Evolutionary conservation across 305 asterid genomes (phyloP), one percentile per base, ranked within the genome.

Genomic region (Solanum hybrid): DNA sequence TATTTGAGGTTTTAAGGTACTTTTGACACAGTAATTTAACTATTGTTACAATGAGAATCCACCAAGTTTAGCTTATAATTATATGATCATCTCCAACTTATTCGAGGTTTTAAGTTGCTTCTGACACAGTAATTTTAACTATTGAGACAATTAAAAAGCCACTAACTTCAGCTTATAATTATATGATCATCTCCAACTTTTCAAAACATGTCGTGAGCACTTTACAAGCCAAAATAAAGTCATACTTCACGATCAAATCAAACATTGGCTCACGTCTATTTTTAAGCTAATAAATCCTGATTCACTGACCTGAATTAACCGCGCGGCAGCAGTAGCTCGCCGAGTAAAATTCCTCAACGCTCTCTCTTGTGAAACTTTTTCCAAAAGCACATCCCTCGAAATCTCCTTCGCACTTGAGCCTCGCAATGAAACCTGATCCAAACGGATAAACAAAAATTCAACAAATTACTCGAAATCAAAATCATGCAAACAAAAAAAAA

Each of bases 331-430:
- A 82, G 94, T 93, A 56, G 98, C 96, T 91, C 95, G 95, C 89
- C 98, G 91, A 72, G 93, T 91, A 79, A 93, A 93, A 91, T 94
- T 95, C 85, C 99, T 94, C 75, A 95, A 93, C 91, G 95, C 98
- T 90, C 99, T 90, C 90, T 97, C 96, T 81, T 94, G 98, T 90
- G 94, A 94, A 87, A 96, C 96, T 92, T 91, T 95, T 92, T 94
- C 95, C 81, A 97, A 92, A 76, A 97, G 97, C 66, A 94, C 99
- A 86, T 95, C 98, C 89, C 99, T 90, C 69, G 98, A 94, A 38
- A 97, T 93, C 91, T 96, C 99, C 94, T 93, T 95, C 72, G 95
- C 96, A 92, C 99, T 97, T n/a, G 99, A 96, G 89, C 99, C 99
- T 42, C 99, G 97, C 88, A 97, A 91, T 56, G 99, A 97, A 22